Evolutionary conservation across 176 grass and related monocot species (phyloP).

Genomic region (Cenchrus fungigraminus): DNA sequence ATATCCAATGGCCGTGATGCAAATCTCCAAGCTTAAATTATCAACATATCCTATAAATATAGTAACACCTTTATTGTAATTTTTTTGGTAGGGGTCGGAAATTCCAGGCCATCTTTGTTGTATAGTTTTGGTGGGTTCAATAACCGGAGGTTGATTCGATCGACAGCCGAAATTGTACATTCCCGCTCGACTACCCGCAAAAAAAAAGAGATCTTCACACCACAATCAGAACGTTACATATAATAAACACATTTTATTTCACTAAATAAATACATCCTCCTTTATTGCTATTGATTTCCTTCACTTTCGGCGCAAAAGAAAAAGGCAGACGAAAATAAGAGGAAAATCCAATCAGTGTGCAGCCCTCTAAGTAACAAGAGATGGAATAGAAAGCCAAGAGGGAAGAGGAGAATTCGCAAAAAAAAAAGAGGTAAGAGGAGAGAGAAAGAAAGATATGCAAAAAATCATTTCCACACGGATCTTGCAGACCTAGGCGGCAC

Average conservation of each 20-base stretch:
- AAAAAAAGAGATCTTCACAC: not conserved
- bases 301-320: not conserved
- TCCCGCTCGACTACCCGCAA: not conserved
- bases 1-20: not conserved
- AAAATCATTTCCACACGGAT: constrained; percentile 55
- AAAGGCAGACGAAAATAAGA: not conserved
- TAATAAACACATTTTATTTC: not conserved
- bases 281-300: not conserved
- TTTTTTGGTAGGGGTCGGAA: not conserved
- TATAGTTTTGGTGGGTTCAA: not conserved
- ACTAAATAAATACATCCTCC: not conserved
- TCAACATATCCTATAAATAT: not conserved
- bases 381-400: not conserved
- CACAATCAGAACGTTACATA: not conserved
- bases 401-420: not conserved
- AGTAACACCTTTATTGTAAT: not conserved
- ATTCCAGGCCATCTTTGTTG: not conserved
- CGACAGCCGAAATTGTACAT: not conserved
- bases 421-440: not conserved
- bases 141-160: not conserved
- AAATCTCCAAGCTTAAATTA: not conserved
- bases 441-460: constrained; percentile 25
- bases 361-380: not conserved
- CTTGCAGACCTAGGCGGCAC: constrained; percentile 30
- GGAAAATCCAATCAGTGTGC: not conserved